Conservation (phyloP, 2,329 filamentous ascomycete genomes). For the Ceratocystis destructans region DNA sequence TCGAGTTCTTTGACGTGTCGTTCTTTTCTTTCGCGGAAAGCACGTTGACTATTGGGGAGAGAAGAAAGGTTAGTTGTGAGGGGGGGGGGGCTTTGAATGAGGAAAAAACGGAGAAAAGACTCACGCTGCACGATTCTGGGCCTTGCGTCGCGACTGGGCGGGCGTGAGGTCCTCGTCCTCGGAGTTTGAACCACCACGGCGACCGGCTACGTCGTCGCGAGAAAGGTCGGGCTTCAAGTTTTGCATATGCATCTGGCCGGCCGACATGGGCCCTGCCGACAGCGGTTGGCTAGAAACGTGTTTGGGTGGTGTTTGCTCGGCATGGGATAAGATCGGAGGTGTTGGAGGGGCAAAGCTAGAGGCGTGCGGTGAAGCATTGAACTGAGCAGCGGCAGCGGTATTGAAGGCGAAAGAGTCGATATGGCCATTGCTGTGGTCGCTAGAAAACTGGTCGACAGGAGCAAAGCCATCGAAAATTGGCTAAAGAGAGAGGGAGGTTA, state of each 20-base stretch:
- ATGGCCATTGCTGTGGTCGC: not conserved
- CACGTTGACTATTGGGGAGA: constrained; percentile 57
- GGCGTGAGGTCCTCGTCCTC: constrained; percentile 44
- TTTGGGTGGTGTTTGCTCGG: constrained; percentile 13
- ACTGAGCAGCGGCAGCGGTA: not conserved
- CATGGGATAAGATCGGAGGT: constrained; percentile 18
- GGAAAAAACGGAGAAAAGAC: constrained; percentile 24
- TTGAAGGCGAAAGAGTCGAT: constrained; percentile 9
- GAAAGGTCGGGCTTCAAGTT: constrained; percentile 29
- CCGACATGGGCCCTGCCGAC: not conserved
- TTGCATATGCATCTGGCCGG: constrained; percentile 19
- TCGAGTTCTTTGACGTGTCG: constrained; percentile 83
- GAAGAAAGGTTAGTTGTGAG: not conserved
- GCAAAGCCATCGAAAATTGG: constrained; percentile 13
- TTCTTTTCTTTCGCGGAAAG: constrained; percentile 92
- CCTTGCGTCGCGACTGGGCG: constrained; percentile 45
- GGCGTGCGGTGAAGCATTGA: not conserved
- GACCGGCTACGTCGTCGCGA: constrained; percentile 26
- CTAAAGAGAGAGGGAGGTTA: constrained; percentile 7
- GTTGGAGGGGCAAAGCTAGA: constrained; percentile 14
- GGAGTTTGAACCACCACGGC: constrained; percentile 31
- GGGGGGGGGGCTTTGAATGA: not conserved
- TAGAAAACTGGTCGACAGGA: not conserved
- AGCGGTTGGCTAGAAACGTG: not conserved
- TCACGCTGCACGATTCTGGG: constrained; percentile 48